A percentile compares a stretch with the other conserved stretches of the same genome.
phyloP scores from a whole-genome alignment of 352 stramenopile species.

The Pythium myriotylum region DNA sequence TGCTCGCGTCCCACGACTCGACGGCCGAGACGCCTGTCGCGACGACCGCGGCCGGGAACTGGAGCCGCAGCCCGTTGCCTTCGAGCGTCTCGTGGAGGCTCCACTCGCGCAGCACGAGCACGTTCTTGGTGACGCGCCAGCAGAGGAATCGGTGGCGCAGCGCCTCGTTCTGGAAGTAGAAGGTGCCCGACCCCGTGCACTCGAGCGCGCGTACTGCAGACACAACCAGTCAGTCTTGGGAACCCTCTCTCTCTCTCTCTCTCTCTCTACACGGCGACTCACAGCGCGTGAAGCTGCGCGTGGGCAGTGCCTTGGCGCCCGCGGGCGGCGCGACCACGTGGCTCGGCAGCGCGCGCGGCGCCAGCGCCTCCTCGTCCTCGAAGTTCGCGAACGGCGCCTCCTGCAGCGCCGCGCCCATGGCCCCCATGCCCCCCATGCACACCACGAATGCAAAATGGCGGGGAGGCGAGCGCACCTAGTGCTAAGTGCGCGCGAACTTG shows the following conservation, averaged over 20 bases:
- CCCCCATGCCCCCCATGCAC: not conserved
- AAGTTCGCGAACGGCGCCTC: slow-evolving; percentile 77
- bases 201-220: slow-evolving; percentile 60
- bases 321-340: slow-evolving; percentile 40
- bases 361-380: slow-evolving; percentile 49
- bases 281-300: slow-evolving; percentile 64
- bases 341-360: slow-evolving; percentile 20
- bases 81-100: slow-evolving; percentile 65
- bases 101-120: slow-evolving; percentile 70
- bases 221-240: slow-evolving; percentile 1
- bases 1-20: slow-evolving; percentile 62
- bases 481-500: slow-evolving; percentile 1
- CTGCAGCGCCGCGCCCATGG: slow-evolving; percentile 47
- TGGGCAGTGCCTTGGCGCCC: slow-evolving; percentile 33
- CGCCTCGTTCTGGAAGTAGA: slow-evolving; percentile 74
- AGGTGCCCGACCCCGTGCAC: slow-evolving; percentile 64
- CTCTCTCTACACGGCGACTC: not conserved
- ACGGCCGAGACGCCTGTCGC: slow-evolving; percentile 56
- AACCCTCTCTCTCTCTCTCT: not conserved
- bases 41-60: slow-evolving; percentile 65
- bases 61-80: slow-evolving; percentile 55
- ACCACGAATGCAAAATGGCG: slow-evolving; percentile 2
- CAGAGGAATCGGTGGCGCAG: slow-evolving; percentile 73
- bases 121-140: slow-evolving; percentile 78
- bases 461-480: not conserved